A percentile compares a stretch with the other conserved stretches of the same genome.
Conservation (phyloP, 139 green algal species). For the Gonium pectorale region DNA sequence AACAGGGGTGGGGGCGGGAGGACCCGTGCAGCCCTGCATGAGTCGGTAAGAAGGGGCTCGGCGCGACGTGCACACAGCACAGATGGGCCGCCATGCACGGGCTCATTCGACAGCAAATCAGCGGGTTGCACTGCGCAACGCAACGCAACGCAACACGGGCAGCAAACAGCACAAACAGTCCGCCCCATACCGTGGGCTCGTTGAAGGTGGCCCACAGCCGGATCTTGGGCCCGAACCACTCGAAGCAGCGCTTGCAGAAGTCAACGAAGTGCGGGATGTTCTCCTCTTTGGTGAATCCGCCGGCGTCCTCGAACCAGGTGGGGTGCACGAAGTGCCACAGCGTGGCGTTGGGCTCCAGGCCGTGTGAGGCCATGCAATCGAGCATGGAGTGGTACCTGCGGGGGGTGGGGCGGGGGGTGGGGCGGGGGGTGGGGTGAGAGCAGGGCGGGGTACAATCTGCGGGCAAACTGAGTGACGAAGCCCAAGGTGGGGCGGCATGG, state of each 20-base stretch:
- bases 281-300: conserved; percentile 77
- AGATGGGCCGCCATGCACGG: no score
- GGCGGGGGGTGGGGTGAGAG: not conserved
- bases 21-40: no score
- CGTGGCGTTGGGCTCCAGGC: conserved; percentile 82
- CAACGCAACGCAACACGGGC: no score
- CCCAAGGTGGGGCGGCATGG: no score
- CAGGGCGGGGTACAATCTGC: no score
- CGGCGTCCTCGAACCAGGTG: conserved; percentile 85
- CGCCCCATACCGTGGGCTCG: conserved; percentile 85
- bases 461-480: no score
- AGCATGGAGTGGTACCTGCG: conserved; percentile 73
- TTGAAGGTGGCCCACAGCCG: conserved; percentile 91
- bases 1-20: no score
- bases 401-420: not conserved
- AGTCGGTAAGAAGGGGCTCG: no score
- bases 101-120: no score
- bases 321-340: conserved; percentile 91
- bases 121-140: no score
- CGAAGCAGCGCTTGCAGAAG: conserved; percentile 69
- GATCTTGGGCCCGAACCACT: conserved; percentile 71
- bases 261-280: conserved; percentile 87
- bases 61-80: no score
- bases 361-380: conserved; percentile 59
- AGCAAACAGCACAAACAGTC: no score